Conservation (phyloP, 495 filamentous ascomycete genomes). For the Aspergillus egyptiacus region DNA sequence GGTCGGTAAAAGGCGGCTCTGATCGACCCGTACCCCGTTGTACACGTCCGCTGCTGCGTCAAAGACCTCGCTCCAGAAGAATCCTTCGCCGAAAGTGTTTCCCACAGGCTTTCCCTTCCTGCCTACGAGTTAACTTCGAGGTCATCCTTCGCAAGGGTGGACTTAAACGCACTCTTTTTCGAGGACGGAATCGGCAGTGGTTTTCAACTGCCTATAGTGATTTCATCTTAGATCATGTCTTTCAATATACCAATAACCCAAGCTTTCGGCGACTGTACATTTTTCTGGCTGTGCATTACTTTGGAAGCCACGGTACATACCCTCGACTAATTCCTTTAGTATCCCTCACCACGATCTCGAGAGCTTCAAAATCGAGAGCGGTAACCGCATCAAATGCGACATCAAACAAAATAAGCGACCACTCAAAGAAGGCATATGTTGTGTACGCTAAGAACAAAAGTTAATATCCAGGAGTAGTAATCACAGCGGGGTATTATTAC, state of each 20-base stretch:
- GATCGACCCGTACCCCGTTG: conserved; percentile 62
- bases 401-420: conserved; percentile 90
- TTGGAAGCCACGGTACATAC: conserved; percentile 98
- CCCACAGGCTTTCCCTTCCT: conserved; percentile 74
- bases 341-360: conserved; percentile 87
- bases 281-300: conserved; percentile 54
- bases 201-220: conserved; percentile 50
- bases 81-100: conserved; percentile 62
- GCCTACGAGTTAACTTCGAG: conserved; percentile 34
- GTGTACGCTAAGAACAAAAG: conserved; percentile 67
- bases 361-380: conserved; percentile 83
- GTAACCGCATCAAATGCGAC: conserved; percentile 96
- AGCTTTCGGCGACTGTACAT: conserved; percentile 45
- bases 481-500: conserved; percentile 45
- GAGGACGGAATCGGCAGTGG: conserved; percentile 65
- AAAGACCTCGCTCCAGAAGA: conserved; percentile 67
- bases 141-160: conserved; percentile 14
- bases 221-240: conserved; percentile 43
- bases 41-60: conserved; percentile 88
- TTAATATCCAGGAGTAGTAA: not conserved
- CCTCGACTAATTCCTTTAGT: conserved; percentile 89
- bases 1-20: not conserved
- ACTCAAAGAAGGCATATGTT: conserved; percentile 98
- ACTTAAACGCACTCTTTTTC: conserved; percentile 75
- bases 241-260: conserved; percentile 29